Evolutionary conservation across 163 green algal species (phyloP), one percentile per base, ranked within the genome.

Genomic region (Trebouxiophyceae sp.): DNA sequence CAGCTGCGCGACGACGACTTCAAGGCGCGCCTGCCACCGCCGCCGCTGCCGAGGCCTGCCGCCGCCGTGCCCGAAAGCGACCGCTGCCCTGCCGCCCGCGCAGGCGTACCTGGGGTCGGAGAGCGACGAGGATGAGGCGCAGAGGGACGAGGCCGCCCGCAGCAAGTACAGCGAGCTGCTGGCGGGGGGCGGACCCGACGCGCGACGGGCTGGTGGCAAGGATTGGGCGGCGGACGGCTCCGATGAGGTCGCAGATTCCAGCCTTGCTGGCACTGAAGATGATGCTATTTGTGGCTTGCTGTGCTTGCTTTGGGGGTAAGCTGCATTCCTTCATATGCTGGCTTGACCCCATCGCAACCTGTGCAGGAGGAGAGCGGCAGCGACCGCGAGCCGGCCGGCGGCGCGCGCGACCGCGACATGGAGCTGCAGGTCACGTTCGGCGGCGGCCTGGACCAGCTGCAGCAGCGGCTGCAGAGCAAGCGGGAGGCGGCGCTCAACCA

Each of bases 371-470:
- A 39, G 28, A 45, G 55, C 44, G 34, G 58, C 31, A 28, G 32
- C 5, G 57, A 31, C 22, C 5, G 50, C 26, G 62, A 24, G 45
- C 4, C 27, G 44, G 29, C 65, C 59, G 34, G 45, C 39, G 60
- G 34, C 1, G 30, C 57, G 22, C 28, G 31, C 39, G 69, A 57
- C 31, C 65, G 45, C 7, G 77, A 82, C 16, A 67, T 82, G 59
- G 82, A 89, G n/a, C 90, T 96, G 89, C 26, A 80, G 60, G 82
- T 91, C 28, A 95, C 84, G 1, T 97, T 97, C 64, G 58, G 76
- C 32, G 69, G 77, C 6, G 91, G 91, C 0, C 69, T 97, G 64
- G 86, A 95, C 66, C 72, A 68, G 8, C 72, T 97, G 54, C 82
- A 78, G 0, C 62, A 89, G 50, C 76, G 81, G 45, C 68, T 96